These are phyloP conservation scores for Acorus gramineus DNA, from an alignment of 106 monocot genomes.

Conservation along the genomic window DNA sequence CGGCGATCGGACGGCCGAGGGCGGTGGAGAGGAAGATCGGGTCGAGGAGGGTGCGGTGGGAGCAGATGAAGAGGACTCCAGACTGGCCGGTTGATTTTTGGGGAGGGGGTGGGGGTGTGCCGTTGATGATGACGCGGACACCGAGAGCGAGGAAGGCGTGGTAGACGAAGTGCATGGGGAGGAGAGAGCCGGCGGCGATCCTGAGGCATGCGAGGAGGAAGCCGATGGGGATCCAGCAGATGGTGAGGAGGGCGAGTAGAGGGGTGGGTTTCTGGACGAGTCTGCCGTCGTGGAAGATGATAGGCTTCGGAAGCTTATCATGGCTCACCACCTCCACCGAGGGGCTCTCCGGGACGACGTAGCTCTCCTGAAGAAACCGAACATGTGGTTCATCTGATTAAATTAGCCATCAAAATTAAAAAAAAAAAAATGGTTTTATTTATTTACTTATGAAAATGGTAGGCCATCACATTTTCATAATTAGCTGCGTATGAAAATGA, in stretches of 20 bases:
- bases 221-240: slow-evolving; percentile 55
- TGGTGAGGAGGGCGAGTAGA: slow-evolving; percentile 26
- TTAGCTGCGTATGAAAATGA: too few relatives aligned
- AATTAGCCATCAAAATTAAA: too few relatives aligned
- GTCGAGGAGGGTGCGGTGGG: slow-evolving; percentile 59
- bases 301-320: slow-evolving; percentile 35
- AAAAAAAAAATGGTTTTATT: too few relatives aligned
- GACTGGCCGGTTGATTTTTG: slow-evolving; percentile 9
- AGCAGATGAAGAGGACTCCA: slow-evolving; percentile 60
- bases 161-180: slow-evolving; percentile 39
- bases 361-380: slow-evolving; percentile 26
- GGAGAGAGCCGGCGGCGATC: slow-evolving; percentile 42
- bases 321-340: slow-evolving; percentile 14
- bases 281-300: slow-evolving; percentile 69
- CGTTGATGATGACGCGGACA: slow-evolving; percentile 26
- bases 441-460: too few relatives aligned
- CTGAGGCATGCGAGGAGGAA: slow-evolving; percentile 59
- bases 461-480: too few relatives aligned
- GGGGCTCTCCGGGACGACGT: slow-evolving; percentile 23
- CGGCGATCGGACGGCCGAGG: slow-evolving; percentile 39
- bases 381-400: too few relatives aligned
- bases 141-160: slow-evolving; percentile 37
- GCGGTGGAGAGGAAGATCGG: slow-evolving; percentile 54
- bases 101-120: slow-evolving; percentile 28
- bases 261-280: slow-evolving; percentile 44